phyloP scores from a whole-genome alignment of 2,329 filamentous ascomycete genomes.

The Hypoxylon sp. region DNA sequence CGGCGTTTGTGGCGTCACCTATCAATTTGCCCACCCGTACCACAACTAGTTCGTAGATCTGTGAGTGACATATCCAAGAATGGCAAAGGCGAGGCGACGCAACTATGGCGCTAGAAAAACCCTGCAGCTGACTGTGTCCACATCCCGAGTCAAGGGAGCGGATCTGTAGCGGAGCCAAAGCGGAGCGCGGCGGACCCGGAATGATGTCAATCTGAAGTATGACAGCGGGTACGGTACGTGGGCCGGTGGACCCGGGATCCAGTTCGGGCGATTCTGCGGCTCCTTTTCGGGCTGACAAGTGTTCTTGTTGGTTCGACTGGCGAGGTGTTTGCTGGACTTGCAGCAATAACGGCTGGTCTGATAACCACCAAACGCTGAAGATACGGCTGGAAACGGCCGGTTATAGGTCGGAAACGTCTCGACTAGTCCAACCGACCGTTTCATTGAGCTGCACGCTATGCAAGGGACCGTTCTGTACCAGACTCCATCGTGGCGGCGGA shows the following conservation, averaged over 20 bases:
- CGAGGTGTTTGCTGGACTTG: conserved; percentile 42
- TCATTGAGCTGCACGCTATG: conserved; percentile 39
- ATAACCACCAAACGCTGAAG: conserved; percentile 24
- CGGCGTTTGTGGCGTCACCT: conserved; percentile 41
- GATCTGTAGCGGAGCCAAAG: conserved; percentile 38
- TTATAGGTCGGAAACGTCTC: conserved; percentile 35
- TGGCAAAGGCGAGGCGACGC: conserved; percentile 41
- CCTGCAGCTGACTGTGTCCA: conserved; percentile 34
- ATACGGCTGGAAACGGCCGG: conserved; percentile 18
- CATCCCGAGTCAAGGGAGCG: conserved; percentile 33
- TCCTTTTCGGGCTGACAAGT: conserved; percentile 43
- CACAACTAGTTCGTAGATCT: conserved; percentile 25
- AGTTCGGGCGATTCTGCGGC: conserved; percentile 43
- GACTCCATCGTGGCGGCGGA: conserved; percentile 36
- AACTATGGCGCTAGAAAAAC: conserved; percentile 42
- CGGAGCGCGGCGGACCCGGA: conserved; percentile 45
- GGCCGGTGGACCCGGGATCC: conserved; percentile 38
- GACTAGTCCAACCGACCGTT: conserved; percentile 40
- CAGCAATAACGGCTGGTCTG: conserved; percentile 20
- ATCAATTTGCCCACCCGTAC: conserved; percentile 27
- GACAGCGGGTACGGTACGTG: conserved; percentile 41
- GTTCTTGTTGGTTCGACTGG: conserved; percentile 29
- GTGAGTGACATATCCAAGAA: conserved; percentile 17
- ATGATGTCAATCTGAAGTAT: conserved; percentile 45
- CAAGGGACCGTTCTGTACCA: conserved; percentile 36